phyloP scores from a whole-genome alignment of 2,329 filamentous ascomycete genomes.

The Colletotrichum musae region DNA sequence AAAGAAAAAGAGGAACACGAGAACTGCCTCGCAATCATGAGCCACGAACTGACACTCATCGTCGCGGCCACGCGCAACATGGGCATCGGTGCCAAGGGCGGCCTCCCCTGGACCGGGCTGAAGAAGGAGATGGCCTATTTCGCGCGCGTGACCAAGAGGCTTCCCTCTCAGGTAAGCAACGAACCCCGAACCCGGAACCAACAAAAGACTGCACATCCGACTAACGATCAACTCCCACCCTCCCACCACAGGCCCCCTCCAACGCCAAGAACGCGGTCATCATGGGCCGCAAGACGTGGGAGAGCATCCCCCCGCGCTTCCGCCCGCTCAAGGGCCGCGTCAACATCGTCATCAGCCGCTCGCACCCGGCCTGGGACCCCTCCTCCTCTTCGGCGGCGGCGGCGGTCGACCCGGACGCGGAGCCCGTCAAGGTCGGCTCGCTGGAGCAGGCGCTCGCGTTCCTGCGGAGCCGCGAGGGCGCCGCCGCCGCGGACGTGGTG shows the following conservation, averaged over 20 bases:
- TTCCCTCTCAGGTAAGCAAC: conserved; percentile 57
- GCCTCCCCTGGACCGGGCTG: conserved; percentile 90
- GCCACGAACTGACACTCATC: conserved; percentile 83
- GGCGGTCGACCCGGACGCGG: conserved; percentile 49
- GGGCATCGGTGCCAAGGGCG: conserved; percentile 86
- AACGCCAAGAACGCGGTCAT: conserved; percentile 80
- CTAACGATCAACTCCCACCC: not conserved
- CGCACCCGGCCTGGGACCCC: conserved; percentile 47
- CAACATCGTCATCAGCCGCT: conserved; percentile 85
- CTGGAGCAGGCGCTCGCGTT: conserved; percentile 70
- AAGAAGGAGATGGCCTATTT: conserved; percentile 97
- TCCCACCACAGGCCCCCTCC: conserved; percentile 47
- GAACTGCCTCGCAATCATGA: conserved; percentile 9
- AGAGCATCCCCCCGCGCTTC: conserved; percentile 84
- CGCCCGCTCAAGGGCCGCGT: conserved; percentile 84
- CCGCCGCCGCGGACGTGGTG: conserved; percentile 55
- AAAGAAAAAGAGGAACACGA: too few species aligned
- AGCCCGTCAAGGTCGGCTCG: conserved; percentile 71
- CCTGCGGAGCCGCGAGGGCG: conserved; percentile 51
- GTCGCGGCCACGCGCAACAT: conserved; percentile 92
- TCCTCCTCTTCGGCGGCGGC: conserved; percentile 32
- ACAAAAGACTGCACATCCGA: too few species aligned
- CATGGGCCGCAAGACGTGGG: conserved; percentile 98
- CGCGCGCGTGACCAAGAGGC: conserved; percentile 85
- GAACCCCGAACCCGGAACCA: too few species aligned